Evolutionary conservation across 2,329 filamentous ascomycete genomes (phyloP), one percentile per base, ranked within the genome.

Genomic region (Cyphellophora attinorum): DNA sequence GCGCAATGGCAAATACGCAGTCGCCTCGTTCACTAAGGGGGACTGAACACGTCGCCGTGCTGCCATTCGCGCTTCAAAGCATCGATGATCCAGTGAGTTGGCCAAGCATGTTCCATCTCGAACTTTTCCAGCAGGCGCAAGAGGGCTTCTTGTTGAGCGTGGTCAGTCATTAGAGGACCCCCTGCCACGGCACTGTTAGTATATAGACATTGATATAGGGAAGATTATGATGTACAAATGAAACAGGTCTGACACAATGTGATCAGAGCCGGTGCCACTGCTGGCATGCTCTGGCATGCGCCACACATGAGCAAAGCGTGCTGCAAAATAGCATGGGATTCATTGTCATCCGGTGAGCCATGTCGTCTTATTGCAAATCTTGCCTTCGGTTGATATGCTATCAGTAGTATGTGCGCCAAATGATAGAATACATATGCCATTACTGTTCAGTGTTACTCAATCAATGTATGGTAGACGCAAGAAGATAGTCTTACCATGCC

Each of bases 291-390:
- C 21, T 25, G 21, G n/a, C 21, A 25, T 25, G 21, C 21, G 8
- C 21, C 21, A 25, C 21, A 25, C 21, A 25, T 25, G 21, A 25
- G 21, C n/a, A 25, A 25, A 25, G 21, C 21, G 21, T 25, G 21
- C 21, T 25, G 21, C 21, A 25, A 25, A n/a, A 25, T 25, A 25
- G 8, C n/a, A 8, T 25, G 8, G 8, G 21, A 8, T n/a, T 25
- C 21, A 8, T n/a, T 25, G 21, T 25, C 21, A n/a, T 25, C 21
- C n/a, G 21, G 21, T 25, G 21, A 8, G 21, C 21, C 21, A 8
- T 25, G 21, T 25, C 21, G 21, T 25, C 21, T 25, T n/a, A 25
- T n/a, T 25, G 21, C 21, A n/a, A 25, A 25, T 25, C 21, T 25
- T 8, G 21, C 8, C n/a, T 25, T 25, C n/a, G 21, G 21, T n/a